Conservation (phyloP, 2,329 filamentous ascomycete species). For the Colletotrichum neosansevieriae region DNA sequence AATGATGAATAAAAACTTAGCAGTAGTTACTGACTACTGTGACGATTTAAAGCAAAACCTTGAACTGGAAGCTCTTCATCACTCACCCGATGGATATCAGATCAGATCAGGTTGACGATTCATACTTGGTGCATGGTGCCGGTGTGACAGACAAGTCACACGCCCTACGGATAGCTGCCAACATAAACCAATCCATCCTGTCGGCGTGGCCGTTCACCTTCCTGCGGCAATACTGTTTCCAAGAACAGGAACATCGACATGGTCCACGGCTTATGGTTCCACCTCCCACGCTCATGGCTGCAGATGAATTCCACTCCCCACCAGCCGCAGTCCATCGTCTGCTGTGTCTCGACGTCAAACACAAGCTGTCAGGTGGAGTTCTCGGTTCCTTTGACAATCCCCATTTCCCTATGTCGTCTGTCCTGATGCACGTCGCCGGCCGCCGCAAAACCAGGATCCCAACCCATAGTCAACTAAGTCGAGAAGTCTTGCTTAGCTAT, state of each 20-base stretch:
- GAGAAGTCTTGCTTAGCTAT: constrained; percentile 1
- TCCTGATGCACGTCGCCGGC: constrained; percentile 13
- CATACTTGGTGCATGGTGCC: constrained; percentile 1
- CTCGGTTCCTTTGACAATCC: constrained; percentile 23
- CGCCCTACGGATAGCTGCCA: constrained; percentile 6
- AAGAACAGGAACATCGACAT: neutral
- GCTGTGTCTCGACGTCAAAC: constrained; percentile 19
- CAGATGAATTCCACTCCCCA: constrained; percentile 25
- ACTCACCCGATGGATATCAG: constrained; percentile 15
- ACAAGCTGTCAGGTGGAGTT: constrained; percentile 23
- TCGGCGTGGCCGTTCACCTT: constrained; percentile 30
- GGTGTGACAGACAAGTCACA: constrained; percentile 1
- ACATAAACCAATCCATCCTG: constrained; percentile 23
- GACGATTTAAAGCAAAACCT: too few species aligned
- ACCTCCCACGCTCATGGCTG: constrained; percentile 27
- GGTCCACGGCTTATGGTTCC: constrained; percentile 16
- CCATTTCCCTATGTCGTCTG: too few species aligned
- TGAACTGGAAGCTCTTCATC: too few species aligned
- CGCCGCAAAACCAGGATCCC: constrained; percentile 13
- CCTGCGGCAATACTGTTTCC: neutral
- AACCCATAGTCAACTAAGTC: neutral
- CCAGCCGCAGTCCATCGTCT: neutral
- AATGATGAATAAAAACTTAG: too few species aligned
- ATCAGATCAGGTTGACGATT: constrained; percentile 35
- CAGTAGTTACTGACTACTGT: too few species aligned